Conservation (phyloP, 441 rosid species). For the Arabidopsis lyrata region DNA sequence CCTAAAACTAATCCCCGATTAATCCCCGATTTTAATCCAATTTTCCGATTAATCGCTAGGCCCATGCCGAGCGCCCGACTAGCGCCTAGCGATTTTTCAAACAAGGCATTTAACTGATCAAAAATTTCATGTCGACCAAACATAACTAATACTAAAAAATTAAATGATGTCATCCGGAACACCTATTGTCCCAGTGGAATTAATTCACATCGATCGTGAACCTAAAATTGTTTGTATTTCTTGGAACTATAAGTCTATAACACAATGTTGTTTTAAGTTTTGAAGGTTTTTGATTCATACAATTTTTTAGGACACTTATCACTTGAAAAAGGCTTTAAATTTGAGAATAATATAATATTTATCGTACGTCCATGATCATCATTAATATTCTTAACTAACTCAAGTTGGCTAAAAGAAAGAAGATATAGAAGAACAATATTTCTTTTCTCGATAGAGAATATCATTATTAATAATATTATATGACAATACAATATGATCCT, state of each 20-base stretch:
- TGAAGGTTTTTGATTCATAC: constrained; percentile 7
- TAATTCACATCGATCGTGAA: neutral
- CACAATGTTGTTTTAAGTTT: constrained; percentile 10
- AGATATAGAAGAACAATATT: constrained; percentile 33
- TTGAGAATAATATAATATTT: constrained; percentile 22
- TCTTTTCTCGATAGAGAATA: constrained; percentile 1
- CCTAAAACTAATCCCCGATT: too few relatives aligned
- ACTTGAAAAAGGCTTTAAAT: neutral
- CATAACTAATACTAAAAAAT: constrained; percentile 3
- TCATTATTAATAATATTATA: constrained; percentile 38
- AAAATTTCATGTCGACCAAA: constrained; percentile 23
- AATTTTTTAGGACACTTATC: neutral
- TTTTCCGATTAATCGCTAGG: too few relatives aligned
- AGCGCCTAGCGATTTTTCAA: too few relatives aligned
- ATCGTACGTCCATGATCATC: constrained; percentile 35
- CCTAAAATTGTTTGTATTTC: neutral
- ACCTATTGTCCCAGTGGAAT: neutral
- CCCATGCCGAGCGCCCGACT: too few relatives aligned
- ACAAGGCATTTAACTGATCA: constrained; percentile 26
- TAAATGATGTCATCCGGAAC: neutral
- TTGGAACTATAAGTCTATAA: neutral
- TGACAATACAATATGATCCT: constrained; percentile 20
- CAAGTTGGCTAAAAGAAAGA: constrained; percentile 44
- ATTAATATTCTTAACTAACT: constrained; percentile 31
- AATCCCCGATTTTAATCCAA: too few relatives aligned